Evolutionary conservation across 768 basidiomycete genomes (phyloP).

Genomic region (Mrakia gelida): DNA sequence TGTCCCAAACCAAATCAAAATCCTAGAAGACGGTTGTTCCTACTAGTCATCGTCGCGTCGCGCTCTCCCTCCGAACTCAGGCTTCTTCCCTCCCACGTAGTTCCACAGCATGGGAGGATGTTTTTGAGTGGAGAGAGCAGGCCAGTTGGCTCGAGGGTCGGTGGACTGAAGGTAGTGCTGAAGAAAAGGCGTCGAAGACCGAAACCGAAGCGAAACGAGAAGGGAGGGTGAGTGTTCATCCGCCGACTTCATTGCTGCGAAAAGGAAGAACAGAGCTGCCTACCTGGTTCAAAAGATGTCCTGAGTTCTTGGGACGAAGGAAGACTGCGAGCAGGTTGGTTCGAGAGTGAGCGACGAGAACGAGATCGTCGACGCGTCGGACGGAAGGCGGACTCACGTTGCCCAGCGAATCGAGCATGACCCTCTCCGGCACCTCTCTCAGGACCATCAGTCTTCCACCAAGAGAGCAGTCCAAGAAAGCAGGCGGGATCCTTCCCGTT

Average conservation of each 20-base stretch:
- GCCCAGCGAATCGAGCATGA: neutral
- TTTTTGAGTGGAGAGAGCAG: too few relatives aligned
- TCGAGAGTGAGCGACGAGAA: neutral
- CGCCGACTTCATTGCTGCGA: neutral
- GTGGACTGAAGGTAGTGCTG: neutral
- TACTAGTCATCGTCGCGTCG: too few relatives aligned
- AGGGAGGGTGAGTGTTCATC: neutral
- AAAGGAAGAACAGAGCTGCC: neutral
- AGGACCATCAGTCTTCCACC: neutral
- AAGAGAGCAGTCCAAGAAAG: constrained; percentile 35
- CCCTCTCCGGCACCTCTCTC: neutral
- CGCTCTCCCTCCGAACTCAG: too few relatives aligned
- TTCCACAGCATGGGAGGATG: too few relatives aligned
- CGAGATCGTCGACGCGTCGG: neutral
- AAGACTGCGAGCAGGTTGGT: neutral
- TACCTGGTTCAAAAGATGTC: neutral
- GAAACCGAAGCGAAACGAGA: neutral
- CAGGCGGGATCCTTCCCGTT: constrained; percentile 38
- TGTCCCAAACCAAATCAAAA: too few relatives aligned
- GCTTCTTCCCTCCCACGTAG: too few relatives aligned
- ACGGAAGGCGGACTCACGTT: constrained; percentile 9
- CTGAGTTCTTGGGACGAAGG: neutral
- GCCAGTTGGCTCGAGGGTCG: neutral
- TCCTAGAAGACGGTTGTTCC: too few relatives aligned
- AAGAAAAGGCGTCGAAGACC: neutral